Evolutionary conservation across 495 filamentous ascomycete species (phyloP), one percentile per base, ranked within the genome.

Genomic region (Aspergillus avenaceus): DNA sequence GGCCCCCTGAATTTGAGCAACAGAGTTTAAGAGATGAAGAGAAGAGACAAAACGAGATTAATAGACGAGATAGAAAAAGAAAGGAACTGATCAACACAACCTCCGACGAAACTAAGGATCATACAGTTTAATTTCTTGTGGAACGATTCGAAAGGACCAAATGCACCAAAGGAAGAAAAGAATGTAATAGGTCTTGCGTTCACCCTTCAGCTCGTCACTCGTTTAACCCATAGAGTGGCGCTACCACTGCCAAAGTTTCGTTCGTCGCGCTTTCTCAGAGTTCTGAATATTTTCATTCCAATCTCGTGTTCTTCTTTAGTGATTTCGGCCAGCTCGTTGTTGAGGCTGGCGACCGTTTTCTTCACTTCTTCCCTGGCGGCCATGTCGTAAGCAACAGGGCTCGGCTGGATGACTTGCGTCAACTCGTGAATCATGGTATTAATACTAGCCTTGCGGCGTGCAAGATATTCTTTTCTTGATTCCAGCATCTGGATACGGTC

Each of bases 251-350:
- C 78, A 37, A 79, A 76, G 58, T 91, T 86, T 37, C 78, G 71
- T 56, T 89, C 79, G 61, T 92, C 88, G 48, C 81, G 72, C 49
- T 86, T 77, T 65, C 88, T 91, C 70, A 84, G 91, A 5, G 88
- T 87, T 41, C 90, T 69, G 60, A 92, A 83, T 34, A 96, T 65
- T 70, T 84, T 88, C 58, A 97, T 61, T 8, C 91, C 91, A 31
- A 92, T 72, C 52, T 96, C 91, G 61, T 96, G 90, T 60, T 91
- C 84, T 66, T 93, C 83, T 50, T 82, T 75, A 69, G 82, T 79
- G 21, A 96, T 81, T 45, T 95, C 89, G 7, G 84, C 85, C 29
- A 95, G 76, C 65, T 95, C 89, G 49, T 71, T 72, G 34, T 82
- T 75, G n/a, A 95, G 71, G 27, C 70, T 74, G 55, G 84, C 81